Evolutionary conservation across 192 early-diverging fungal genomes (phyloP), one percentile per base, ranked within the genome.

Genomic region (Jimgerdemannia lactiflua): DNA sequence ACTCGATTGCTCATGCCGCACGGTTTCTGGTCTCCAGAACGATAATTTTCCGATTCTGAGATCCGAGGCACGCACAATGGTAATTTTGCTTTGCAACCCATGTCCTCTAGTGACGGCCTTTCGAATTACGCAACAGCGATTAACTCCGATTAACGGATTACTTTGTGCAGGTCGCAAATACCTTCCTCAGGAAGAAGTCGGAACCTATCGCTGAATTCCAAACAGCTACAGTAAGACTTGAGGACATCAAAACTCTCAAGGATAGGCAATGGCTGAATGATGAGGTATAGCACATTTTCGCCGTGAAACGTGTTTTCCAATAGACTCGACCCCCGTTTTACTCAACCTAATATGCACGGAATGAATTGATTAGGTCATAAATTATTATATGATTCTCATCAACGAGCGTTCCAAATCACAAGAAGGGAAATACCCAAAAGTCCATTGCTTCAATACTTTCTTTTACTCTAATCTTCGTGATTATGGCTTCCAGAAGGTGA

Each of bases 381-480:
- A 99, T 78, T 95, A 93, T 82, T 99, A 97, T 80, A 89, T 93
- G 73, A 85, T 92, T 64, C 80, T 99, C 64, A 85, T 96, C 14
- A 87, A 91, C 74, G 81, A 87, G 1, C 88, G 97, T 10, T 76
- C 91, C 14, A 86, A 87, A 59, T 76, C 81, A 20, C 75, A 79
- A 43, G 10, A 83, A 4, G 63, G 72, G 0, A 69, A 65, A 20
- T 70, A 90, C 43, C 94, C 94, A 0, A 87, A 85, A 42, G 84
- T 97, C 4, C 94, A 97, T 75, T 89, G 89, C 42, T 99, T 97
- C 80, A 99, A 93, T 80, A 95, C 96, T 0, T 96, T 95, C 76
- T 99, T 99, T 80, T 98, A 89, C 80, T 79, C 88, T 49, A 92
- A 85, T 4, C 79, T 99, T 42, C 66, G 80, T 14, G 87, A 91